Evolutionary conservation across 2,329 filamentous ascomycete species (phyloP), one percentile per base, ranked within the genome.

Genomic region (Coniochaeta hoffmannii): DNA sequence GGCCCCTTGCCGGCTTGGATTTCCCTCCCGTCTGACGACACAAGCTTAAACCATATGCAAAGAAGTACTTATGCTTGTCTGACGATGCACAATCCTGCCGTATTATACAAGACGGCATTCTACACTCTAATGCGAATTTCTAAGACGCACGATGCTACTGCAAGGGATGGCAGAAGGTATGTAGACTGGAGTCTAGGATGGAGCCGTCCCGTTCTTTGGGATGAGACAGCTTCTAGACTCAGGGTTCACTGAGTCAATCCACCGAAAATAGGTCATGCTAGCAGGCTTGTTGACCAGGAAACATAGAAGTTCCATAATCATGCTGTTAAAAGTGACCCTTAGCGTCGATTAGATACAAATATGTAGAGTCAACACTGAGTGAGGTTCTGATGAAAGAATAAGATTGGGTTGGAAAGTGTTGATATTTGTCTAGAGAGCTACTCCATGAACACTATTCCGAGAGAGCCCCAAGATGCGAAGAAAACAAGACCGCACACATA

Each of bases 361-460:
- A 22, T 41, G 11, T n/a, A 15, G n/a, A 46, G 5, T 46, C 24
- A 28, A 28, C 22, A 28, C 11, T 24, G 41, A 28, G 22, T 24
- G 41, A 28, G 41, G 9, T n/a, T 14, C 15, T 11, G 22, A 14
- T 26, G 41, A 46, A 46, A 15, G 24, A 28, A 41, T 8, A 12
- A 46, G 12, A 22, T 28, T 46, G 31, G 55, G 49, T 15, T 58
- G 19, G 57, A 58, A 61, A 53, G 59, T 55, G 56, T 60, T 56
- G 56, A 53, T 56, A 60, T 57, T 61, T 61, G 53, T 50, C 55
- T 38, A 50, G 26, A 52, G 28, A 51, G 49, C 49, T 51, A 51
- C 31, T 31, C 49, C 31, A 26, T 51, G 58, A 60, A 60, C 58
- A 58, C 57, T 50, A 54, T 60, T 53, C 55, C 50, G 52, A 53